Evolutionary conservation across 768 basidiomycete genomes (phyloP).

Genomic region (Cyclocybe cylindracea): DNA sequence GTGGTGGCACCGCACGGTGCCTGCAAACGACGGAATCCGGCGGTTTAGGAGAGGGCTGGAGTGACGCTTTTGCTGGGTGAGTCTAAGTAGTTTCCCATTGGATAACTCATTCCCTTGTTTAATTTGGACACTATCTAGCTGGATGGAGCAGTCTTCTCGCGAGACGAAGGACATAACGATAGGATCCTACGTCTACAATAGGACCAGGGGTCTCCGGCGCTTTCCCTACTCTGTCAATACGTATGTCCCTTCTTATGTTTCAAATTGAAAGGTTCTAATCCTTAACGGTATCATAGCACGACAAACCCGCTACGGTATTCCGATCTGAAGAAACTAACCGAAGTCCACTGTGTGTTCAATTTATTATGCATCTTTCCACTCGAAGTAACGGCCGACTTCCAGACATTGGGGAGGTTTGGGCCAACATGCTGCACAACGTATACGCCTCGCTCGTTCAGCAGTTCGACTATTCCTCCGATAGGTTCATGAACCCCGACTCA

Average conservation of each 20-base stretch:
- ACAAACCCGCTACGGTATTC: conserved; percentile 48
- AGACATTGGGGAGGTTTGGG: conserved; percentile 62
- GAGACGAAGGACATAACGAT: conserved; percentile 37
- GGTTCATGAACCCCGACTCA: no score
- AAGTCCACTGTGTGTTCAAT: conserved; percentile 43
- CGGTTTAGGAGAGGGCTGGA: conserved; percentile 74
- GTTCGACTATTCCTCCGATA: no score
- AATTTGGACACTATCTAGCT: conserved; percentile 20
- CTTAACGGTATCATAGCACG: conserved; percentile 17
- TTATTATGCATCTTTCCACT: background rate
- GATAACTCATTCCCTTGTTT: background rate
- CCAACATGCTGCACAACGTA: conserved; percentile 45
- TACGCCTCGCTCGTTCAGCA: conserved; percentile 38
- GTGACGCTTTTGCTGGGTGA: conserved; percentile 50
- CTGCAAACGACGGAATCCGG: conserved; percentile 63
- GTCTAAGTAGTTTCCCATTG: conserved; percentile 3
- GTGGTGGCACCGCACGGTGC: conserved; percentile 58
- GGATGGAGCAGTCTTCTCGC: conserved; percentile 40
- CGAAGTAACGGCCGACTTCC: background rate
- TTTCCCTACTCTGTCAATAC: conserved; percentile 56
- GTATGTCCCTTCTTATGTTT: conserved; percentile 20
- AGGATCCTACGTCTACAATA: conserved; percentile 52
- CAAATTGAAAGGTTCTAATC: background rate
- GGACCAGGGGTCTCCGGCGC: conserved; percentile 49
- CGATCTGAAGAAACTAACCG: conserved; percentile 33